Conservation (phyloP, 495 filamentous ascomycete species). For the Xylaria sp. region DNA sequence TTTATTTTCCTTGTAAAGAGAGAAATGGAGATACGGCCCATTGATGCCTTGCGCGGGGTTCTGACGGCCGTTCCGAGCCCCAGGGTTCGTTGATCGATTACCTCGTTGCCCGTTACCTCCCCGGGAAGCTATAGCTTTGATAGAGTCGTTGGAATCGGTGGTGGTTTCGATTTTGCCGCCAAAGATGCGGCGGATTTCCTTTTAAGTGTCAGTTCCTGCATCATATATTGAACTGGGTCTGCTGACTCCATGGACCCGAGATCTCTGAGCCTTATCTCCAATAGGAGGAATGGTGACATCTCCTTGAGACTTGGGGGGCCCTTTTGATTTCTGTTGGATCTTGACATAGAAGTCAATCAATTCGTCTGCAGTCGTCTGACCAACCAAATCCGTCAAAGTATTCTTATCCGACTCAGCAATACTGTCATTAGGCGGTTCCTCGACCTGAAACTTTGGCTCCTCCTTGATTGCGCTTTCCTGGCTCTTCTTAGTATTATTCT, state of each 20-base stretch:
- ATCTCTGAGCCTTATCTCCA: constrained; percentile 48
- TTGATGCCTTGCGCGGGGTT: constrained; percentile 46
- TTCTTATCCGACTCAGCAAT: constrained; percentile 20
- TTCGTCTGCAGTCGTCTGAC: constrained; percentile 40
- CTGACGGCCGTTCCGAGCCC: constrained; percentile 37
- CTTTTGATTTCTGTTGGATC: constrained; percentile 28
- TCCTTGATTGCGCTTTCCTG: not conserved
- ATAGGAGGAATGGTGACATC: constrained; percentile 43
- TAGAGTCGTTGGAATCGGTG: constrained; percentile 38
- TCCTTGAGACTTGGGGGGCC: constrained; percentile 35
- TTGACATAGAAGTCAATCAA: constrained; percentile 44
- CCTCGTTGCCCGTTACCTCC: constrained; percentile 44
- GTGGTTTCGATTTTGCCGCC: constrained; percentile 41
- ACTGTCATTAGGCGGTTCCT: constrained; percentile 17
- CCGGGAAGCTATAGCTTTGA: constrained; percentile 45
- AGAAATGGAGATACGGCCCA: constrained; percentile 88
- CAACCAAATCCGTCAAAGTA: constrained; percentile 39
- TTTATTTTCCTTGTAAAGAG: constrained; percentile 96
- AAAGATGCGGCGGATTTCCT: constrained; percentile 58
- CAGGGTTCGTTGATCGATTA: constrained; percentile 45
- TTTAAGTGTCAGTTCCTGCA: constrained; percentile 24
- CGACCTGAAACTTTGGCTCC: constrained; percentile 17
- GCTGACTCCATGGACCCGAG: constrained; percentile 49
- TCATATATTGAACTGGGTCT: not conserved
- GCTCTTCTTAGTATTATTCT: not conserved